Conservation (phyloP, 163 green algal genomes). For the Scenedesmus sp. region DNA sequence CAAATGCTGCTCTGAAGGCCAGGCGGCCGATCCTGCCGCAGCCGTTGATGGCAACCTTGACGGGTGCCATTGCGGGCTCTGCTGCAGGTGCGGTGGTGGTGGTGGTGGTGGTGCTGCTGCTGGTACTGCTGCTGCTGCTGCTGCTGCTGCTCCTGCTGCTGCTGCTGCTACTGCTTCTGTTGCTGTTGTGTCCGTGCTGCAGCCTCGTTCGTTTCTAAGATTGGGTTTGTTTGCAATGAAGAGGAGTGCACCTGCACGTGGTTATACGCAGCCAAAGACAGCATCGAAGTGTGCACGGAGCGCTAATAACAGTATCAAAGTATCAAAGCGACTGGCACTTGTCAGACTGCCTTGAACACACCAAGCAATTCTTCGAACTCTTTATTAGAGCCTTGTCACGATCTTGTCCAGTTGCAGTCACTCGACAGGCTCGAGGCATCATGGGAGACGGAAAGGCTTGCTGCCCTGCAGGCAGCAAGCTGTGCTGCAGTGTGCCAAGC, state of each 20-base stretch:
- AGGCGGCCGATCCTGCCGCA: constrained; percentile 69
- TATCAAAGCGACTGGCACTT: too few species aligned
- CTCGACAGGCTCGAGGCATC: not conserved
- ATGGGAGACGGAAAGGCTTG: not conserved
- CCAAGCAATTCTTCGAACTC: too few species aligned
- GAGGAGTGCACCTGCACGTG: not conserved
- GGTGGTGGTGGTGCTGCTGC: constrained; percentile 19
- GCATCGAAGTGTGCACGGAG: too few species aligned
- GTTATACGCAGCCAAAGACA: too few species aligned
- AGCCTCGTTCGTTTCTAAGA: too few species aligned
- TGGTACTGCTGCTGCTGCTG: constrained; percentile 22
- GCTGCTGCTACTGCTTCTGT: not conserved
- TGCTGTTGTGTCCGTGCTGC: not conserved
- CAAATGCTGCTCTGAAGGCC: constrained; percentile 65
- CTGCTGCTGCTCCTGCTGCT: not conserved
- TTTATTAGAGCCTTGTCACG: too few species aligned
- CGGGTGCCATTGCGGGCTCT: constrained; percentile 45
- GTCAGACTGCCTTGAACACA: too few species aligned
- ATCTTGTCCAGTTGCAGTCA: too few species aligned
- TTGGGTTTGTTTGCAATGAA: not conserved
- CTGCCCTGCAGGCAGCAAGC: not conserved
- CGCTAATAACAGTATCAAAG: too few species aligned
- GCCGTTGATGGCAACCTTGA: constrained; percentile 77
- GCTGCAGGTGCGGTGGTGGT: not conserved
- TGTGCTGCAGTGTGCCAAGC: constrained; percentile 27